phyloP scores from a whole-genome alignment of 768 basidiomycete genomes.

The Sarcomyxa edulis region DNA sequence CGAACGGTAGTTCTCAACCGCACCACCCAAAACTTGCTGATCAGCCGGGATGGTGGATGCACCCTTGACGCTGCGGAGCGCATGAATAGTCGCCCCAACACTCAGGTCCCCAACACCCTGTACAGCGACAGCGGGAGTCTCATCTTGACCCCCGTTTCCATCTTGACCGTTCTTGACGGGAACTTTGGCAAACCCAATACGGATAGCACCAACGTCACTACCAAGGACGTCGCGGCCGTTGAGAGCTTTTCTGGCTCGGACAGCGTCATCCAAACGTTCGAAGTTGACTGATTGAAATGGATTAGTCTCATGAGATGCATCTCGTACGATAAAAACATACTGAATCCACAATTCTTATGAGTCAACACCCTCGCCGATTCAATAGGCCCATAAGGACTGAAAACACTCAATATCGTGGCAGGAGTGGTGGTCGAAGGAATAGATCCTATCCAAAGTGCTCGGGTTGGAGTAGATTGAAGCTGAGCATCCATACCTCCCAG shows the following conservation, averaged over 20 bases:
- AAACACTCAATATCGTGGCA: conserved; percentile 90
- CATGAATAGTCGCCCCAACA: conserved; percentile 85
- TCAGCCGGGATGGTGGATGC: conserved; percentile 88
- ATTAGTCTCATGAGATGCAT: too few species aligned
- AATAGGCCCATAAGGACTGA: conserved; percentile 96
- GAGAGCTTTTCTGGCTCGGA: conserved; percentile 90
- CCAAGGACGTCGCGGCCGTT: conserved; percentile 96
- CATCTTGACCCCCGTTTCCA: conserved; percentile 52
- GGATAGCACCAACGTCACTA: conserved; percentile 92
- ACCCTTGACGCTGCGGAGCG: conserved; percentile 84
- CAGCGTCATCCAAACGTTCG: conserved; percentile 94
- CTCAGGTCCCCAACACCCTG: conserved; percentile 83
- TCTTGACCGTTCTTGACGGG: conserved; percentile 85
- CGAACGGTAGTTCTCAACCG: conserved; percentile 91
- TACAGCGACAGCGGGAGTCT: conserved; percentile 59
- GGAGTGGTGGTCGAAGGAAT: conserved; percentile 95
- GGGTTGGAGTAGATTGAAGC: conserved; percentile 85
- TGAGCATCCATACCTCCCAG: conserved; percentile 77
- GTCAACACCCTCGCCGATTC: conserved; percentile 95
- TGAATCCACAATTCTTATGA: conserved; percentile 95
- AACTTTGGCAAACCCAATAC: conserved; percentile 95
- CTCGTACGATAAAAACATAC: too few species aligned
- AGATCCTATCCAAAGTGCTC: conserved; percentile 96
- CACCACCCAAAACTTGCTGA: conserved; percentile 87
- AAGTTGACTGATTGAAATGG: conserved; percentile 71